Conservation (phyloP, 106 monocot genomes). For the Gastrodia elata region DNA sequence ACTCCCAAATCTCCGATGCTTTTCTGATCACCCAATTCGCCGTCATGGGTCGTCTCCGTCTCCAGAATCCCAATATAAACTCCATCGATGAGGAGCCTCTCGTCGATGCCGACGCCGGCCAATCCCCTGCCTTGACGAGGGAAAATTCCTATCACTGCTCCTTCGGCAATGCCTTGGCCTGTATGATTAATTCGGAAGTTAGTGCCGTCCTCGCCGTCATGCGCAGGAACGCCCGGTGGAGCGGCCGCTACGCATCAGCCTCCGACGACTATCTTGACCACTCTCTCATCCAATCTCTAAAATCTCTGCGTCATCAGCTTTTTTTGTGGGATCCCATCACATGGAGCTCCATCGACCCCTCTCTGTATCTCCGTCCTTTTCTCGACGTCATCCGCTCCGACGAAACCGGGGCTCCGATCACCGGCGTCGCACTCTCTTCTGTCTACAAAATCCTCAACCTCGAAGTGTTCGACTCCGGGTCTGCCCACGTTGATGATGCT, state of each 20-base stretch:
- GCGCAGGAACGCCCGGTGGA: conserved; percentile 83
- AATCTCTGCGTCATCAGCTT: conserved; percentile 49
- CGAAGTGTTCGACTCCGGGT: conserved; percentile 26
- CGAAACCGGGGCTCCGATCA: conserved; percentile 92
- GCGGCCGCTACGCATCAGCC: conserved; percentile 36
- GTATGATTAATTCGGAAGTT: conserved; percentile 63
- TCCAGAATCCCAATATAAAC: conserved; percentile 13
- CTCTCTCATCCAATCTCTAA: conserved; percentile 63
- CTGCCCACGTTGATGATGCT: conserved; percentile 28
- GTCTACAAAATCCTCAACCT: conserved; percentile 66
- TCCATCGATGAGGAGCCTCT: conserved; percentile 11
- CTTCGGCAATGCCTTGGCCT: conserved; percentile 32
- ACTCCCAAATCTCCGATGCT: neutral
- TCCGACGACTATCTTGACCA: conserved; percentile 66
- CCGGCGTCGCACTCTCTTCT: conserved; percentile 75
- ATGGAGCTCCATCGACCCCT: conserved; percentile 46
- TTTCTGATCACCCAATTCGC: neutral
- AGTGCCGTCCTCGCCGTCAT: conserved; percentile 77
- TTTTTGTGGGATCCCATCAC: conserved; percentile 34
- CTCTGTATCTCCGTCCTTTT: conserved; percentile 60
- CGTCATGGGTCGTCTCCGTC: conserved; percentile 14
- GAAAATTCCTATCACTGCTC: conserved; percentile 8
- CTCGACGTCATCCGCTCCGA: conserved; percentile 87
- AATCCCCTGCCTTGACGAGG: neutral
- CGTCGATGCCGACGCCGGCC: neutral